Percentiles rank a stretch among this genome's conserved stretches.
These are phyloP conservation scores for Roridomyces roridus DNA, from an alignment of 768 basidiomycete species.

Conservation along the genomic window DNA sequence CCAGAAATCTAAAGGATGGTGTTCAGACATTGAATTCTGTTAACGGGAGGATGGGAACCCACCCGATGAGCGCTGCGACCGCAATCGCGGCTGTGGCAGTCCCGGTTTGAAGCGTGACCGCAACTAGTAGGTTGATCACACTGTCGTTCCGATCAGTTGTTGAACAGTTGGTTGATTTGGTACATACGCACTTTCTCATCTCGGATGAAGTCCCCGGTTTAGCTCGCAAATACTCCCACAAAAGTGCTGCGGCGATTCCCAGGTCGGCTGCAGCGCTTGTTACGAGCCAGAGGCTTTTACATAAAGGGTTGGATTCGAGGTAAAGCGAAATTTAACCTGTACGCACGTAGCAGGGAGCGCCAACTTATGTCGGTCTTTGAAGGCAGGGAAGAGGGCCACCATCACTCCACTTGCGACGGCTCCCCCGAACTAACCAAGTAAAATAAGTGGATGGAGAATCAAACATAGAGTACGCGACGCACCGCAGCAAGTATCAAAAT, in stretches of 20 bases:
- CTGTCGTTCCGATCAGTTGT: not conserved
- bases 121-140: not conserved
- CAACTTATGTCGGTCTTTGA: not conserved
- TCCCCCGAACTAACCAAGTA: not conserved
- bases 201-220: not conserved
- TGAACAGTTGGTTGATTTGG: not conserved
- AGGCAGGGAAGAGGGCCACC: not conserved
- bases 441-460: not conserved
- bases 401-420: not conserved
- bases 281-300: slow-evolving; percentile 4
- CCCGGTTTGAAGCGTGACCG: not conserved
- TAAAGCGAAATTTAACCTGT: no score
- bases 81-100: not conserved
- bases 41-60: not conserved
- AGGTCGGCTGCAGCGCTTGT: no score
- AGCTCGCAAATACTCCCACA: not conserved
- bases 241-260: no score
- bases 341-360: slow-evolving; percentile 1
- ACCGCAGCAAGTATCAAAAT: no score
- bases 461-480: no score
- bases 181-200: not conserved
- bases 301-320: not conserved
- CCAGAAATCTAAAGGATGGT: not conserved
- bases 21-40: no score
- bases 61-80: not conserved